These are phyloP conservation scores for Aspergillus bridgeri DNA, from an alignment of 495 filamentous ascomycete genomes.

Conservation along the genomic window DNA sequence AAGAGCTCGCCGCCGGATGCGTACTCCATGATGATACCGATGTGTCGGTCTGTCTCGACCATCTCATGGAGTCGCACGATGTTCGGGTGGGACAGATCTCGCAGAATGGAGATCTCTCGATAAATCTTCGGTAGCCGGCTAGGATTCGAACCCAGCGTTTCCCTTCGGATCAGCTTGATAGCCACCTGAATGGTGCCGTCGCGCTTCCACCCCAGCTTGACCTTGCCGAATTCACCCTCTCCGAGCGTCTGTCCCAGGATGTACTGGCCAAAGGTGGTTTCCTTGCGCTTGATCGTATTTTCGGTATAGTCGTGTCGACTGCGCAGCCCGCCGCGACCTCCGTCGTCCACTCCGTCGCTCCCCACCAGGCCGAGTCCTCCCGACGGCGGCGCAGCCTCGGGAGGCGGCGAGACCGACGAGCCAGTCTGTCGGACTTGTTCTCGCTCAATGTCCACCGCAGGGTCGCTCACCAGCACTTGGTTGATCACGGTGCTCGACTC, in stretches of 20 bases:
- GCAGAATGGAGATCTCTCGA: constrained; percentile 89
- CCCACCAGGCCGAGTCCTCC: constrained; percentile 51
- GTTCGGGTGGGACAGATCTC: constrained; percentile 85
- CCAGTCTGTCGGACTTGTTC: constrained; percentile 69
- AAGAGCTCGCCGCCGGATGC: constrained; percentile 97
- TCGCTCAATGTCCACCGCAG: constrained; percentile 71
- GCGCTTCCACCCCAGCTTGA: constrained; percentile 98
- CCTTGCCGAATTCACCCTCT: constrained; percentile 98
- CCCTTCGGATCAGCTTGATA: constrained; percentile 95
- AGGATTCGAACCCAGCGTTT: constrained; percentile 81
- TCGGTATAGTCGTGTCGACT: constrained; percentile 76
- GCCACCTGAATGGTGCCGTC: constrained; percentile 93
- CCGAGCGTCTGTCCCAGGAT: constrained; percentile 95
- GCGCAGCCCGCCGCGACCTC: constrained; percentile 55
- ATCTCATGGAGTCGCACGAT: constrained; percentile 98
- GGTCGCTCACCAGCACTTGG: constrained; percentile 73
- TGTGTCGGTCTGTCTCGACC: constrained; percentile 94
- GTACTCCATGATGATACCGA: constrained; percentile 97
- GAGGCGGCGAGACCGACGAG: constrained; percentile 50
- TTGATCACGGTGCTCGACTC: constrained; percentile 61
- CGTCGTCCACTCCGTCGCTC: constrained; percentile 58
- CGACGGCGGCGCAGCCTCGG: constrained; percentile 49
- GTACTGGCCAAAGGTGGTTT: constrained; percentile 89
- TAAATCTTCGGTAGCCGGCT: constrained; percentile 92
- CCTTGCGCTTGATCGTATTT: constrained; percentile 56